Evolutionary conservation across 169 alveolate genomes (phyloP).

Genomic region (Cyclospora cayetanensis): DNA sequence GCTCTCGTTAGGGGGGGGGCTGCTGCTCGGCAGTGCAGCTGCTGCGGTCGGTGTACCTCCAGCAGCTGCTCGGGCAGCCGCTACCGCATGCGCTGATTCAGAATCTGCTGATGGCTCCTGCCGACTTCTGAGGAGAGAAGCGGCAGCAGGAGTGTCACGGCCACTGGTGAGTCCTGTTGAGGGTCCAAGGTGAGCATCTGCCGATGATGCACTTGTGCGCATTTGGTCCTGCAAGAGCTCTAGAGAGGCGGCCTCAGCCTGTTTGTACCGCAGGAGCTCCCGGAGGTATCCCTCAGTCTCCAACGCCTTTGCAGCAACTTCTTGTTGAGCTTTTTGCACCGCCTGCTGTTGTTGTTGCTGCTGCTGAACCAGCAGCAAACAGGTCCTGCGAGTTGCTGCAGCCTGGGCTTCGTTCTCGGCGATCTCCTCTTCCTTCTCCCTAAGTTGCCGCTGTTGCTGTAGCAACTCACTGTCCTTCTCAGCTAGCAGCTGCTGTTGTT

Average conservation of each 20-base stretch:
- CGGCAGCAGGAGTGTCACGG: too few relatives aligned
- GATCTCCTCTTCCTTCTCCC: constrained; percentile 66
- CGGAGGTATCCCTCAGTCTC: constrained; percentile 68
- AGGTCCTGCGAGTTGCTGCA: constrained; percentile 64
- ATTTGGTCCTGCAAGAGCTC: constrained; percentile 60
- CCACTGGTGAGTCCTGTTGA: too few relatives aligned
- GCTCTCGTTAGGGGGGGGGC: not conserved
- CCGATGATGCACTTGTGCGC: not conserved
- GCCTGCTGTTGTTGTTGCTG: constrained; percentile 61
- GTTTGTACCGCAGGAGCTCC: constrained; percentile 67
- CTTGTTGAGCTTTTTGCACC: constrained; percentile 68
- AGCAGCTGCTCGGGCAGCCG: too few relatives aligned
- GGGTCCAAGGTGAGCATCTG: not conserved
- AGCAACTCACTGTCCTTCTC: constrained; percentile 51
- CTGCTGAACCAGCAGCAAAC: constrained; percentile 62
- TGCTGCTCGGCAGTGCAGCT: too few relatives aligned
- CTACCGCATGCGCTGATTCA: not conserved
- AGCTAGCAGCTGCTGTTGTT: constrained; percentile 45
- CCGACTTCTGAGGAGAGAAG: too few relatives aligned
- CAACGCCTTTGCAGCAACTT: constrained; percentile 62
- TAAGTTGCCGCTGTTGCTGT: constrained; percentile 44
- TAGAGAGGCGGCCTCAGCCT: constrained; percentile 64
- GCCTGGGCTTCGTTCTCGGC: constrained; percentile 62
- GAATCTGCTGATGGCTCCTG: not conserved
- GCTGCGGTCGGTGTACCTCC: too few relatives aligned